Evolutionary conservation across 2,329 filamentous ascomycete species (phyloP).

Genomic region (Ilyonectria sp.): DNA sequence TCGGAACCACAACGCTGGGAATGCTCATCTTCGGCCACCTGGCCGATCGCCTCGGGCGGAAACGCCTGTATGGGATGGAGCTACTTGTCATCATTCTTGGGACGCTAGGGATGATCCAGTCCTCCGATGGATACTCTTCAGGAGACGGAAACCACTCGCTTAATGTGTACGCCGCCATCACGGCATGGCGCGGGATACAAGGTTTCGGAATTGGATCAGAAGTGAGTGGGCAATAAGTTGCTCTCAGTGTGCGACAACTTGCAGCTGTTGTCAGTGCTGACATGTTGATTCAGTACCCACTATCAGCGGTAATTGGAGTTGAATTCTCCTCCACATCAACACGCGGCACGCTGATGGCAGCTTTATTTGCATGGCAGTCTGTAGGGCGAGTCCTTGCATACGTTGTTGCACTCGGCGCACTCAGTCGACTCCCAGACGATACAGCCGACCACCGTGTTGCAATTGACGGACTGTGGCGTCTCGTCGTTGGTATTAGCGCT

Average conservation of each 20-base stretch:
- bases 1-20: constrained; percentile 37
- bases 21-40: constrained; percentile 46
- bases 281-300: constrained; percentile 45
- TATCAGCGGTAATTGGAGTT: constrained; percentile 49
- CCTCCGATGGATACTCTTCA: constrained; percentile 33
- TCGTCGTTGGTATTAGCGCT: constrained; percentile 64
- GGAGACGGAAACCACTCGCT: not conserved
- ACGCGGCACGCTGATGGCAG: constrained; percentile 46
- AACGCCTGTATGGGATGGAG: constrained; percentile 46
- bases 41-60: constrained; percentile 46
- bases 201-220: constrained; percentile 48
- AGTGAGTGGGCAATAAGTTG: constrained; percentile 27
- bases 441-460: constrained; percentile 54
- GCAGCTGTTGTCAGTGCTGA: not conserved
- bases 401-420: constrained; percentile 66
- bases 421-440: constrained; percentile 39
- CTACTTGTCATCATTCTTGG: constrained; percentile 44
- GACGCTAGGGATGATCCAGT: constrained; percentile 40
- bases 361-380: constrained; percentile 49
- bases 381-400: constrained; percentile 64
- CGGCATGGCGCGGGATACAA: constrained; percentile 11
- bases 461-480: constrained; percentile 60
- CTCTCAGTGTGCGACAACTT: not conserved
- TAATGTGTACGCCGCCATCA: constrained; percentile 17
- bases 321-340: constrained; percentile 49